Base-by-base conservation (phyloP, 2,329 filamentous ascomycete species). In the Cladosporium colombiae region DNA sequence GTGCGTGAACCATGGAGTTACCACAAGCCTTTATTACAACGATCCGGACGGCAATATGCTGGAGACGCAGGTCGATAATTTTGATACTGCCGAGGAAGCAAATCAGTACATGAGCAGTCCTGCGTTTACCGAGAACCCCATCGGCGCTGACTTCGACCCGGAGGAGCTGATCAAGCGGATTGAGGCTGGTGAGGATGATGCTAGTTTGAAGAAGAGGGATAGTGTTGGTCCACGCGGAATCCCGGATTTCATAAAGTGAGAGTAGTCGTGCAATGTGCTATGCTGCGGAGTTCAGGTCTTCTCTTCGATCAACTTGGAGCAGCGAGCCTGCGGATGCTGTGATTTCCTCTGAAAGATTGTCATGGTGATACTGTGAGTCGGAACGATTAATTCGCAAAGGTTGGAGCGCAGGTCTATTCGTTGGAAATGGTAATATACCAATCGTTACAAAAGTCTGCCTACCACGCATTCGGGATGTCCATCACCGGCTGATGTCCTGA, bases 81-180 rank as follows among this genome's bases (percentile, higher is more conserved):
- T 70, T 35, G 68, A 67, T 25, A 66, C 61, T 18, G 27, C 52
- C 1, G 71, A 74, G 25, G 81, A 81, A 37, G 77, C 79, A 0
- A 77, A 68, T 0, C 72, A 66, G 11, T 84, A 76, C 67, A 81
- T 85, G 80, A 56, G 16, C 25, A 65, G 70, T 0, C 59, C 73
- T 1, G 71, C 71, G 11, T 82, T 82, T 64, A 67, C 29, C 0
- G 68, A 78, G 67, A 84, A 85, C 67, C 78, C 81, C 0, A 71
- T 83, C 18, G 81, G 82, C 0, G 74, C 71, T 0, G 79, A 83
- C 52, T 78, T 82, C 68, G 80, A 83, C 65, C 76, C 81, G 0
- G 82, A 83, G 25, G 81, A 81, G 1, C 67, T 80, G 35, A 73
- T 80, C 46, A 44, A 53, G 64, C 64, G 70, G n/a, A 44, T 78